Base-by-base conservation (phyloP, 495 filamentous ascomycete species). In the Daldinia loculata region DNA sequence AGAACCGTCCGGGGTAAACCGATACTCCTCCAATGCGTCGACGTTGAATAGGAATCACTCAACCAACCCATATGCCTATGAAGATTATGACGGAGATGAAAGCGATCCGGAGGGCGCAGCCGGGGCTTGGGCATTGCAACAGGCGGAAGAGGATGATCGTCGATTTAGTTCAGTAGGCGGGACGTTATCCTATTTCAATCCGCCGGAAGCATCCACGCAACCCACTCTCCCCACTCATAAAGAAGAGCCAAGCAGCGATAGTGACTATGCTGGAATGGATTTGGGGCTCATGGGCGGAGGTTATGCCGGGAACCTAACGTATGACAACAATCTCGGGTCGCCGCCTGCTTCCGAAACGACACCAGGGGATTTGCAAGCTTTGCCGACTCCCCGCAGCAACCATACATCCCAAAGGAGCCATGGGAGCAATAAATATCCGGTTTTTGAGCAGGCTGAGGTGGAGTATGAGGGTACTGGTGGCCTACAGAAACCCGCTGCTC, bases 21-120 rank as follows among this genome's bases (percentile, higher is more conserved):
- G 84, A 11, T 81, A 81, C 67, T 79, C 79, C 0, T 87, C 85
- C 2, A 84, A 81, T 55, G 83, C 85, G 6, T 84, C 84, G 5
- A 84, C 84, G 3, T 52, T 84, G 32, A 82, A 80, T 58, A 77
- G 77, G 30, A 83, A 83, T 53, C 74, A 78, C 61, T 77, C 75
- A 12, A 74, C 67, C 26, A 77, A 75, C 53, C 67, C 71, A 8
- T 67, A 74, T 32, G 50, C 80, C 1, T 75, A 76, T 5, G 77
- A 78, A 43, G 71, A 77, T 65, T 78, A 81, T 17, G 80, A 79
- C 6, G 80, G 79, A 29, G 84, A 95, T 66, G 92, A 93, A 29
- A 97, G 93, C 73, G 95, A 99, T 69, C 88, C 93, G 0, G 95
- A 99, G 78, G 95, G 93, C 27, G 91, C 91, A 22, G 93, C 92